These are phyloP conservation scores for Paracoccidioides lutzii DNA, from an alignment of 2,329 filamentous ascomycete species.

Conservation along the genomic window DNA sequence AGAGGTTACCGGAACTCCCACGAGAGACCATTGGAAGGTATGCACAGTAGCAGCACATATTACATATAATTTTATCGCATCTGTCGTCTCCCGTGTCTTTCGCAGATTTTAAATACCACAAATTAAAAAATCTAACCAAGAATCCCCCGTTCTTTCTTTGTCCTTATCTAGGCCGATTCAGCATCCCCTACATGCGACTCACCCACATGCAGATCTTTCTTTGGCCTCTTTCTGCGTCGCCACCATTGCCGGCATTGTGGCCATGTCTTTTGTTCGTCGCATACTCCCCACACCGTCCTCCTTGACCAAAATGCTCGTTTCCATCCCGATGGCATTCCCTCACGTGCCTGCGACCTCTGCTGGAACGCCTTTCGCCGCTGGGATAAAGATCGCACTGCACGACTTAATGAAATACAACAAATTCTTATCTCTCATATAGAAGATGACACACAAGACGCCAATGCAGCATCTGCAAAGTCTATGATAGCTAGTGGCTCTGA, in stretches of 20 bases:
- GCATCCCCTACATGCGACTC: slow-evolving; percentile 45
- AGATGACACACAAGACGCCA: slow-evolving; percentile 10
- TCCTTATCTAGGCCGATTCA: slow-evolving; percentile 40
- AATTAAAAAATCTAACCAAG: background rate
- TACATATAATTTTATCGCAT: too few species aligned
- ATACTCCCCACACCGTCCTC: slow-evolving; percentile 44
- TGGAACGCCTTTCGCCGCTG: slow-evolving; percentile 46
- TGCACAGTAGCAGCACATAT: too few species aligned
- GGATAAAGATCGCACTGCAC: slow-evolving; percentile 37
- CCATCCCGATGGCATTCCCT: slow-evolving; percentile 44
- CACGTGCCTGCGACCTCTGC: slow-evolving; percentile 50
- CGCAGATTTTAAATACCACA: too few species aligned
- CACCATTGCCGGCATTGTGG: slow-evolving; percentile 57
- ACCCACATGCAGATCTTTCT: slow-evolving; percentile 44
- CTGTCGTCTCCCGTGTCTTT: too few species aligned
- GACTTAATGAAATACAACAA: slow-evolving; percentile 39
- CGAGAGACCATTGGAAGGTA: slow-evolving; percentile 54
- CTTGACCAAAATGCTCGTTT: slow-evolving; percentile 53
- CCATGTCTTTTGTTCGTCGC: slow-evolving; percentile 50
- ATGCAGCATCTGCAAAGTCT: slow-evolving; percentile 3
- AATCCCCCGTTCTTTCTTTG: background rate
- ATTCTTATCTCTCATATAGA: slow-evolving; percentile 20
- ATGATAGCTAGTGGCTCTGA: slow-evolving; percentile 10
- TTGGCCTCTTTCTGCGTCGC: slow-evolving; percentile 49
- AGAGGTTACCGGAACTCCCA: slow-evolving; percentile 46